phyloP scores from a whole-genome alignment of 2,329 filamentous ascomycete species.

The Plectosphaerella cucumerina region DNA sequence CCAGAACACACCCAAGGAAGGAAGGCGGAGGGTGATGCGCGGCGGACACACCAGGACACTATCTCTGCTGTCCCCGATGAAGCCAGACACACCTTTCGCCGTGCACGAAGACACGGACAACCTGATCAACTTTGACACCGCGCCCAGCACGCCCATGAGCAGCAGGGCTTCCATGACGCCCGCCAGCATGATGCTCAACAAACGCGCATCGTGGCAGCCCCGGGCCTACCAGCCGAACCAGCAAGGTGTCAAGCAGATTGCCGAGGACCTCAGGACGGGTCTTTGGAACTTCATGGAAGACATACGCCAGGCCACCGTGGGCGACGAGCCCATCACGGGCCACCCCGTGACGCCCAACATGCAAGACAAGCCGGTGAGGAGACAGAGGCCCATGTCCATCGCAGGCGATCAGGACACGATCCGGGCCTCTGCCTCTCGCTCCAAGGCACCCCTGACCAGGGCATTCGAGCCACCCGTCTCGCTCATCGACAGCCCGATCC shows the following conservation, averaged over 20 bases:
- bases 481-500: slow-evolving; percentile 25
- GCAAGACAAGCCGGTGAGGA: slow-evolving; percentile 6
- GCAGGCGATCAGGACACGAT: slow-evolving; percentile 42
- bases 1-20: slow-evolving; percentile 36
- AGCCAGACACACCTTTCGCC: slow-evolving; percentile 37
- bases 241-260: slow-evolving; percentile 66
- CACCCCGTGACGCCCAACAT: neutral
- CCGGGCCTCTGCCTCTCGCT: slow-evolving; percentile 33
- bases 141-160: slow-evolving; percentile 17
- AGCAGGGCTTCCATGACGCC: slow-evolving; percentile 24
- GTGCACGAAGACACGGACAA: slow-evolving; percentile 42
- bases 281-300: slow-evolving; percentile 95
- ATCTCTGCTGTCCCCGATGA: slow-evolving; percentile 74
- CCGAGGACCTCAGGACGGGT: slow-evolving; percentile 83
- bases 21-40: slow-evolving; percentile 61
- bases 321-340: slow-evolving; percentile 76
- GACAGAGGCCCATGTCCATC: slow-evolving; percentile 4
- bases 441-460: slow-evolving; percentile 32
- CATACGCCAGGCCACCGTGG: slow-evolving; percentile 89
- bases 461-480: slow-evolving; percentile 32
- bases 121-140: slow-evolving; percentile 28
- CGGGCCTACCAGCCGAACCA: slow-evolving; percentile 41
- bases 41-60: slow-evolving; percentile 62
- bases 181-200: slow-evolving; percentile 37
- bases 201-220: slow-evolving; percentile 58